Conservation (phyloP, 192 early-diverging fungal species). For the Backusella australiensis region DNA sequence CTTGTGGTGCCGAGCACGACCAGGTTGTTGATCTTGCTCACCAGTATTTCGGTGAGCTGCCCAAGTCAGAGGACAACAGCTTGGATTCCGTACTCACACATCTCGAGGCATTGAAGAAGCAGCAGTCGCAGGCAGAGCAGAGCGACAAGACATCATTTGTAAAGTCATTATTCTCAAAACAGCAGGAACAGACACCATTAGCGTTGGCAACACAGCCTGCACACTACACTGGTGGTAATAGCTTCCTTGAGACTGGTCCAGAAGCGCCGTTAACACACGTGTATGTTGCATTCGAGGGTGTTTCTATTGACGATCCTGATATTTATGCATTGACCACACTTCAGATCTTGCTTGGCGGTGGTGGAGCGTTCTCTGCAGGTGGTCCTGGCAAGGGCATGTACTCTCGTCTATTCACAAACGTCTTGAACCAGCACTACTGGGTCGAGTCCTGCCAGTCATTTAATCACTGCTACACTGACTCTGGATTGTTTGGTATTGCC, state of each 20-base stretch:
- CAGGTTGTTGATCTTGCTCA: constrained; percentile 67
- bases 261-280: constrained; percentile 79
- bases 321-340: constrained; percentile 91
- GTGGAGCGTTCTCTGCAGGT: constrained; percentile 94
- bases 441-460: constrained; percentile 93
- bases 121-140: constrained; percentile 5
- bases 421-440: constrained; percentile 92
- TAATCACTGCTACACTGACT: constrained; percentile 88
- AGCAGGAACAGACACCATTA: constrained; percentile 1
- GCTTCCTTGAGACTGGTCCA: constrained; percentile 64
- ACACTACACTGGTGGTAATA: constrained; percentile 82
- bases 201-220: constrained; percentile 46
- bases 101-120: constrained; percentile 25
- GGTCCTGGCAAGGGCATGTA: constrained; percentile 99
- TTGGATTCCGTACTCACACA: constrained; percentile 30
- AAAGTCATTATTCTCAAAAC: constrained; percentile 29
- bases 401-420: constrained; percentile 92
- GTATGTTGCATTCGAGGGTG: constrained; percentile 86
- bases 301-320: constrained; percentile 81
- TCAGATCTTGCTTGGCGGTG: constrained; percentile 90
- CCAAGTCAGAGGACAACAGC: constrained; percentile 14
- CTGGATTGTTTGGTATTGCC: constrained; percentile 91
- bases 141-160: constrained; percentile 13
- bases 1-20: constrained; percentile 85
- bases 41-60: constrained; percentile 75